phyloP scores from a whole-genome alignment of 768 basidiomycete genomes.

The Boletus fagicola region DNA sequence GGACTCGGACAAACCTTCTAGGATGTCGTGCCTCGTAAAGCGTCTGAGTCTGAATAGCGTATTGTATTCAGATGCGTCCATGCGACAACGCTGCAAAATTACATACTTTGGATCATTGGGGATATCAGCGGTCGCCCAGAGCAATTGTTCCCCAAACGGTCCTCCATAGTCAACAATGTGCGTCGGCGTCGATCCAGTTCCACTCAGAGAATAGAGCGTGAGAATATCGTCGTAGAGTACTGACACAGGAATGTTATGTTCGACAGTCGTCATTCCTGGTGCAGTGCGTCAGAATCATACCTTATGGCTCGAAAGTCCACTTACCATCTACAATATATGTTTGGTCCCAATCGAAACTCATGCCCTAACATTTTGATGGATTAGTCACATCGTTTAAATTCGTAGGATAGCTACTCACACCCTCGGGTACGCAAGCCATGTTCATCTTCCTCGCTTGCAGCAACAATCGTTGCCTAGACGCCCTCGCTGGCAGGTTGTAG shows the following conservation, averaged over 20 bases:
- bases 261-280: slow-evolving; percentile 73
- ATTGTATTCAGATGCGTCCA: background rate
- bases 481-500: slow-evolving; percentile 67
- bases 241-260: slow-evolving; percentile 67
- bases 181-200: slow-evolving; percentile 71
- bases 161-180: slow-evolving; percentile 82
- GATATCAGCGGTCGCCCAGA: slow-evolving; percentile 66
- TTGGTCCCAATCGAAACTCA: slow-evolving; percentile 78
- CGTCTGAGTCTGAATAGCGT: slow-evolving; percentile 48
- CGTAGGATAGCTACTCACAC: slow-evolving; percentile 35
- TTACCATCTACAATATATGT: slow-evolving; percentile 77
- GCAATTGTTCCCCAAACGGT: slow-evolving; percentile 58
- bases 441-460: slow-evolving; percentile 57
- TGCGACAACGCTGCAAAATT: background rate
- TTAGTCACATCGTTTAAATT: background rate
- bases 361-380: slow-evolving; percentile 41
- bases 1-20: slow-evolving; percentile 60
- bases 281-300: background rate
- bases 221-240: slow-evolving; percentile 65
- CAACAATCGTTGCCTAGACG: slow-evolving; percentile 65
- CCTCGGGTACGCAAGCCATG: slow-evolving; percentile 75
- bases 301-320: slow-evolving; percentile 3
- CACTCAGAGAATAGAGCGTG: slow-evolving; percentile 60
- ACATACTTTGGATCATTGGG: slow-evolving; percentile 67
- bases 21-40: slow-evolving; percentile 62